Evolutionary conservation across 116 monocot genomes (phyloP).

Genomic region (Papilionanthe hybrid): DNA sequence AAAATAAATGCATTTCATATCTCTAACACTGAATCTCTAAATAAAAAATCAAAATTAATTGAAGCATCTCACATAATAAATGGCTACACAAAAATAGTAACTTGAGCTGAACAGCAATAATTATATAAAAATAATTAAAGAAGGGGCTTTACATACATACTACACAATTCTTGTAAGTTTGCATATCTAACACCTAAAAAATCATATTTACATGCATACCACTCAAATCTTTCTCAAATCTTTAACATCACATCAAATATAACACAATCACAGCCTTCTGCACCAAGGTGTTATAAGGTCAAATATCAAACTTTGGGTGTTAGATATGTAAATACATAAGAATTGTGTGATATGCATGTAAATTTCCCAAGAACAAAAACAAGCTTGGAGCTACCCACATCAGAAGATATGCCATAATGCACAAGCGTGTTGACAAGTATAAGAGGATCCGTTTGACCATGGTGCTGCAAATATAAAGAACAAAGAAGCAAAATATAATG

Average conservation of each 20-base stretch:
- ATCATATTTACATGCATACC: too few relatives aligned
- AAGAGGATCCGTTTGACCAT: constrained; percentile 52
- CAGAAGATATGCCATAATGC: constrained; percentile 46
- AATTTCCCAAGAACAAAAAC: not conserved
- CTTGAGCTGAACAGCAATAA: constrained; percentile 5
- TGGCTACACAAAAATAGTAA: not conserved
- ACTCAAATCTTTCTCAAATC: too few relatives aligned
- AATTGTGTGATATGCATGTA: too few relatives aligned
- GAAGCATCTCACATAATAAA: not conserved
- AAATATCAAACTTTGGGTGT: too few relatives aligned
- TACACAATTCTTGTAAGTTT: too few relatives aligned
- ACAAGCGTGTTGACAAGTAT: constrained; percentile 44
- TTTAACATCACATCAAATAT: too few relatives aligned
- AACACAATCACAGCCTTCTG: too few relatives aligned
- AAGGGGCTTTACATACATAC: too few relatives aligned
- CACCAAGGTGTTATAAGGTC: too few relatives aligned
- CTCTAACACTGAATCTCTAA: too few relatives aligned
- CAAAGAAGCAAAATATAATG: not conserved
- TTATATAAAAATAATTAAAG: not conserved
- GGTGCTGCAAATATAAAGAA: constrained; percentile 42
- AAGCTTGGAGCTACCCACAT: constrained; percentile 40
- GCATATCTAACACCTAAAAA: too few relatives aligned
- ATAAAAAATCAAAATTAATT: not conserved
- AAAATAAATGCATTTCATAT: not conserved
- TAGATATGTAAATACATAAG: too few relatives aligned